phyloP scores from a whole-genome alignment of 768 basidiomycete species.

The Kwoniella sp. region DNA sequence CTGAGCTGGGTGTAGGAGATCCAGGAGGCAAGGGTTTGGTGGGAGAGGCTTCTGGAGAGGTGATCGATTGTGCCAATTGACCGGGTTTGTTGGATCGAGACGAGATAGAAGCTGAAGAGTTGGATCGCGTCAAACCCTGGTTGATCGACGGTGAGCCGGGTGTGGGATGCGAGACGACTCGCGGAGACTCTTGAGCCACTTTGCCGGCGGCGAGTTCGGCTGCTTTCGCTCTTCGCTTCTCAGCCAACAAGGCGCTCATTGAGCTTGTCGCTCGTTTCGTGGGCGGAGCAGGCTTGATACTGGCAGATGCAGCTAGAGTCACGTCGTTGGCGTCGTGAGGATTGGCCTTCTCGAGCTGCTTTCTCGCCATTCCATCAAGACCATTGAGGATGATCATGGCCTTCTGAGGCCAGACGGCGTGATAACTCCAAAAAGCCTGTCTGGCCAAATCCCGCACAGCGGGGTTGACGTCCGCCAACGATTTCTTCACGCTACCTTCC shows the following conservation, averaged over 20 bases:
- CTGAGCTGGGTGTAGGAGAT: not conserved
- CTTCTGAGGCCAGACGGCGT: constrained; percentile 72
- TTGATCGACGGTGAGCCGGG: constrained; percentile 56
- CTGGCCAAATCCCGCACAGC: constrained; percentile 75
- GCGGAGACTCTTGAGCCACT: constrained; percentile 55
- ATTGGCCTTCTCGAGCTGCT: constrained; percentile 83
- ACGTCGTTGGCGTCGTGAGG: constrained; percentile 58
- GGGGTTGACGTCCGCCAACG: constrained; percentile 76
- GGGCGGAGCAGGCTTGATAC: constrained; percentile 53
- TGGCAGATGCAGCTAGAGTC: not conserved
- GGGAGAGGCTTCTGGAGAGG: constrained; percentile 19
- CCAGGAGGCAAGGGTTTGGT: not conserved
- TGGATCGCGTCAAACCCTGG: constrained; percentile 25
- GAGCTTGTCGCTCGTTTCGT: constrained; percentile 70
- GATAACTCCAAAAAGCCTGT: constrained; percentile 75
- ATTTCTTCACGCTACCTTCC: constrained; percentile 73
- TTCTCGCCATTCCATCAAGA: constrained; percentile 70
- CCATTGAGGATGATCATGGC: constrained; percentile 67
- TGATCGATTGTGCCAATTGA: not conserved
- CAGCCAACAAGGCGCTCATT: constrained; percentile 82
- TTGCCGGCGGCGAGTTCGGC: constrained; percentile 62
- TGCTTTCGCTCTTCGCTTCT: constrained; percentile 79
- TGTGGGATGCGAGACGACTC: constrained; percentile 51
- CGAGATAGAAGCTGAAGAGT: constrained; percentile 21
- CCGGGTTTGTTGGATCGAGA: not conserved